phyloP scores from a whole-genome alignment of 176 grass and related monocot species.

The Avena sativa region DNA sequence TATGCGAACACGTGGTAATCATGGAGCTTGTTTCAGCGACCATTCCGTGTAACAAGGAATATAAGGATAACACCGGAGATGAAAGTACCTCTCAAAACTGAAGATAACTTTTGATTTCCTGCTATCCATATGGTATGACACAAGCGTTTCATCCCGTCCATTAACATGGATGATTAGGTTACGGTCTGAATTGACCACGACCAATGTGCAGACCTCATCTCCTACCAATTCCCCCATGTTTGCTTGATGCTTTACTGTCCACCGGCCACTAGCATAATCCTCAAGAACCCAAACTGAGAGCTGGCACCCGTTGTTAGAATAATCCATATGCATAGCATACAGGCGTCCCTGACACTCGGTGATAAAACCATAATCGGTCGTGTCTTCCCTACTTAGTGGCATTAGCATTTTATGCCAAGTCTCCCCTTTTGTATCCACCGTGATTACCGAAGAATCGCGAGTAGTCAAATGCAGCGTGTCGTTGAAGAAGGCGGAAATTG shows the following conservation, averaged over 20 bases:
- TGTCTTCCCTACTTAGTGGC: neutral
- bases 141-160: neutral
- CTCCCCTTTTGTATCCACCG: neutral
- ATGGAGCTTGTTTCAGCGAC: neutral
- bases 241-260: too few relatives aligned
- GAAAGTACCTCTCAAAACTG: neutral
- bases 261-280: too few relatives aligned
- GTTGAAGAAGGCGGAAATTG: neutral
- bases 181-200: neutral
- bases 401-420: neutral
- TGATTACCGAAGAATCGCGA: too few relatives aligned
- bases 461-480: too few relatives aligned
- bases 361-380: neutral
- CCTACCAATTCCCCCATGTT: neutral
- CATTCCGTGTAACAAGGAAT: slow-evolving; percentile 9
- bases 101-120: neutral
- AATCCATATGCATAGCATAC: too few relatives aligned
- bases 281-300: too few relatives aligned
- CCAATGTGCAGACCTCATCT: neutral
- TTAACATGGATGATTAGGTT: slow-evolving; percentile 1
- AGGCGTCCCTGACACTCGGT: neutral
- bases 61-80: neutral
- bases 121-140: slow-evolving; percentile 4
- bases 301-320: too few relatives aligned
- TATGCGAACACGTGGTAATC: neutral